Percentiles rank a stretch among this genome's conserved stretches.
These are phyloP conservation scores for Penium margaritaceum DNA, from an alignment of 139 green algal species.

Conservation along the genomic window DNA sequence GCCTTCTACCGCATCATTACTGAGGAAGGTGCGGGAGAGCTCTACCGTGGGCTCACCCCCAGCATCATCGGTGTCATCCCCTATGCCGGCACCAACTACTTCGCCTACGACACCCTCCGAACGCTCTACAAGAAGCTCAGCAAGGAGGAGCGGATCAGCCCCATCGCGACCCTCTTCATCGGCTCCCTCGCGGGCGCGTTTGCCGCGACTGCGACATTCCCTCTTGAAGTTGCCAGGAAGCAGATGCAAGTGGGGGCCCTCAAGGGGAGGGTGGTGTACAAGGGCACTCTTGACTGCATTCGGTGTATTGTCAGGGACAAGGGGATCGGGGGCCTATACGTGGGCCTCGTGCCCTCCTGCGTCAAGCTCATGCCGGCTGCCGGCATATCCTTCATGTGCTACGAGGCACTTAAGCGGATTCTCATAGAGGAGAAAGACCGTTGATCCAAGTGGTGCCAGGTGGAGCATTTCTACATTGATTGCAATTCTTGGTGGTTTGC, in stretches of 20 bases:
- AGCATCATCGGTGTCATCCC: slow-evolving; percentile 38
- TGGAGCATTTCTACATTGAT: too few relatives aligned
- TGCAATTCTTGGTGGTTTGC: too few relatives aligned
- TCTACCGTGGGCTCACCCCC: slow-evolving; percentile 24
- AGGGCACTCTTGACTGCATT: slow-evolving; percentile 3
- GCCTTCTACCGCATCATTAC: slow-evolving; percentile 12
- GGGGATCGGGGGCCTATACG: slow-evolving; percentile 23
- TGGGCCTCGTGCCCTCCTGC: slow-evolving; percentile 10
- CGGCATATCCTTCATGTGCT: slow-evolving; percentile 37
- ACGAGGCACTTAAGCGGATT: slow-evolving; percentile 27
- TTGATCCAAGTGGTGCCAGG: too few relatives aligned
- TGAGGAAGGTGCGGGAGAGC: slow-evolving; percentile 6
- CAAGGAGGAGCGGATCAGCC: slow-evolving; percentile 30
- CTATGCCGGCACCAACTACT: slow-evolving; percentile 35
- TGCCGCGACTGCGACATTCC: slow-evolving; percentile 33
- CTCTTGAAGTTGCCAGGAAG: slow-evolving; percentile 34
- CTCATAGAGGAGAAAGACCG: slow-evolving; percentile 33
- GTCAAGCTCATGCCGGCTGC: slow-evolving; percentile 33
- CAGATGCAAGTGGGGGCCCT: slow-evolving; percentile 26
- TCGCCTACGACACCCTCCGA: slow-evolving; percentile 31
- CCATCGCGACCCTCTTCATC: slow-evolving; percentile 30
- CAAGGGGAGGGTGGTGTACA: slow-evolving; percentile 13
- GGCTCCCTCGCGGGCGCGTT: slow-evolving; percentile 28
- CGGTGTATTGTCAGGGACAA: slow-evolving; percentile 17
- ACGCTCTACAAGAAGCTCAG: slow-evolving; percentile 18